Percentiles rank a stretch among this genome's conserved stretches.
phyloP scores from a whole-genome alignment of 2,329 filamentous ascomycete genomes.

The Monosporascus cannonballus region DNA sequence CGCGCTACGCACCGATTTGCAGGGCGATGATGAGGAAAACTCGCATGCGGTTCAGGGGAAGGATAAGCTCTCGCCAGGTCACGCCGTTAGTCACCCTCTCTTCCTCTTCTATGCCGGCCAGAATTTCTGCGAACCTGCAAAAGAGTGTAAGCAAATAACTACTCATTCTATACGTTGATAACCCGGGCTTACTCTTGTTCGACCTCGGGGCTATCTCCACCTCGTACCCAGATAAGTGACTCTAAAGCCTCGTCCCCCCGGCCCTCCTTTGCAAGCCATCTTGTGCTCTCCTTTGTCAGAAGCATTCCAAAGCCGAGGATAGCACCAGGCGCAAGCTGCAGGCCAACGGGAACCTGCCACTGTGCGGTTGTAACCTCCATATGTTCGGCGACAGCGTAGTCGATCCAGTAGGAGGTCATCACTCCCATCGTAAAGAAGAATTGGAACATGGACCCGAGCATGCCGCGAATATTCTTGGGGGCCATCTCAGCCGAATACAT shows the following conservation, averaged over 20 bases:
- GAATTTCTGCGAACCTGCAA: slow-evolving; percentile 28
- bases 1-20: slow-evolving; percentile 28
- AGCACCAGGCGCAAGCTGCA: slow-evolving; percentile 42
- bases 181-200: background rate
- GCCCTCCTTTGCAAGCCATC: slow-evolving; percentile 44
- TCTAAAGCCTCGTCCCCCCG: slow-evolving; percentile 37
- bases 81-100: slow-evolving; percentile 33
- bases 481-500: slow-evolving; percentile 33
- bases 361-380: slow-evolving; percentile 31
- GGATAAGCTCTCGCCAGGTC: slow-evolving; percentile 36
- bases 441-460: slow-evolving; percentile 45
- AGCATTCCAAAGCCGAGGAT: slow-evolving; percentile 42
- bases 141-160: background rate
- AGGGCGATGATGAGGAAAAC: slow-evolving; percentile 42
- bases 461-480: slow-evolving; percentile 37
- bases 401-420: slow-evolving; percentile 46
- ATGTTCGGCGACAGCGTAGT: slow-evolving; percentile 37
- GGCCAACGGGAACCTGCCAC: slow-evolving; percentile 50
- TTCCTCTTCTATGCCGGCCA: slow-evolving; percentile 39
- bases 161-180: background rate
- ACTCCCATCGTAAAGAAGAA: slow-evolving; percentile 42
- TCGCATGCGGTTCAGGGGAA: slow-evolving; percentile 38
- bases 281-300: slow-evolving; percentile 40
- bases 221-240: slow-evolving; percentile 46
- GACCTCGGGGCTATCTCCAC: slow-evolving; percentile 10